Base-by-base conservation (phyloP, 805 yeast genomes). In the Starmerella floris region DNA sequence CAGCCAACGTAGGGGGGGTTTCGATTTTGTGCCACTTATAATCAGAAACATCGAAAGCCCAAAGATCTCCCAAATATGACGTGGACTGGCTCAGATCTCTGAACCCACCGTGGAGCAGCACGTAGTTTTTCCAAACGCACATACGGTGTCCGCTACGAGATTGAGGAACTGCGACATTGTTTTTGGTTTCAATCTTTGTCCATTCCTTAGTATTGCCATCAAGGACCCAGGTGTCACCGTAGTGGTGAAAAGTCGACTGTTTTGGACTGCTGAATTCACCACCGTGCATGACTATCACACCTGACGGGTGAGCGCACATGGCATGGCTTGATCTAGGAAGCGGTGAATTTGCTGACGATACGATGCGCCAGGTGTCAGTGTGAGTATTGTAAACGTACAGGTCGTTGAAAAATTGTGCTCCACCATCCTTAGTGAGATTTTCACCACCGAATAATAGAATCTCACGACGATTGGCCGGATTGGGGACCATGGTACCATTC, bases 191-290 rank as follows among this genome's bases (percentile, higher is more conserved):
- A 4, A 85, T 65, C 56, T 87, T 85, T 20, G 81, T 69, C 97
- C 97, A 88, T 61, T 85, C 95, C 55, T 82, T 84, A 16, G 79
- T 68, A 26, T 71, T 75, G 1, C 87, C 73, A 55, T 91, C 97
- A 46, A 88, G 65, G 37, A 88, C 69, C 98, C 98, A 88, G 3
- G 95, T 80, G 57, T 88, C 98, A 16, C 95, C 88, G 59, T 83
- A 88, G 62, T 88, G 98, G 60, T 91, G 91, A 62, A 88, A 88
- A 0, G 95, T 84, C 39, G 83, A 76, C 60, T 88, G 98, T 55
- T 88, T 88, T 3, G 97, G 97, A 15, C 94, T 82, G 1, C 95
- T 83, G 54, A 91, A 88, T 62, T 88, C 98, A 55, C 98, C 98
- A 39, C 97, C 98, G 63, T 84, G 91, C 67, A 88, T 62, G 46